phyloP scores from a whole-genome alignment of 2,329 filamentous ascomycete species.

The Aspergillus carbonarius region DNA sequence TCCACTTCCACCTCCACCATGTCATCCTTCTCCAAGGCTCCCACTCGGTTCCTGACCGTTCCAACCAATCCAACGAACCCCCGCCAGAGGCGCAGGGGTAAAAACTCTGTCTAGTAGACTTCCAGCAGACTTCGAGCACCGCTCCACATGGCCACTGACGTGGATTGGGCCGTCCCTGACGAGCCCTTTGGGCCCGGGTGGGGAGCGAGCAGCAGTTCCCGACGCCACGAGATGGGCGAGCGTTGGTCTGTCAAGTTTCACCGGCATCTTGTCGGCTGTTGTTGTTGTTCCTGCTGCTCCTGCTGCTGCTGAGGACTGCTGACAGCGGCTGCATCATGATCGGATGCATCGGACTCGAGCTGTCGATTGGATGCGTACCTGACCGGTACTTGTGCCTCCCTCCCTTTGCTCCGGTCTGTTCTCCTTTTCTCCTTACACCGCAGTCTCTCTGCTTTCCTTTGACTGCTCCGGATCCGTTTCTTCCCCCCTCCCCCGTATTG shows the following conservation, averaged over 20 bases:
- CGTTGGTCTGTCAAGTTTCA: background rate
- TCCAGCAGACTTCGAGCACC: no score
- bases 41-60: background rate
- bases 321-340: no score
- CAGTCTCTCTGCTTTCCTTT: no score
- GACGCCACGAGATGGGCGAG: background rate
- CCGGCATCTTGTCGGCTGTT: background rate
- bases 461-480: no score
- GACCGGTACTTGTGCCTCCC: background rate
- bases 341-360: no score
- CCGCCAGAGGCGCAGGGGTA: constrained; percentile 1
- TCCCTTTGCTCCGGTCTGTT: background rate
- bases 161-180: constrained; percentile 1
- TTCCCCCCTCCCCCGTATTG: no score
- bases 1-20: background rate
- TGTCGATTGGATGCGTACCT: no score
- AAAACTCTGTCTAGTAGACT: background rate
- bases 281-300: no score
- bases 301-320: no score
- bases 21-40: no score
- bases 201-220: no score
- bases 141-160: constrained; percentile 1
- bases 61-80: background rate
- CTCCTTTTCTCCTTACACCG: background rate
- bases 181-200: background rate